Evolutionary conservation across 2,329 filamentous ascomycete species (phyloP).

Genomic region (Colletotrichum tabaci): DNA sequence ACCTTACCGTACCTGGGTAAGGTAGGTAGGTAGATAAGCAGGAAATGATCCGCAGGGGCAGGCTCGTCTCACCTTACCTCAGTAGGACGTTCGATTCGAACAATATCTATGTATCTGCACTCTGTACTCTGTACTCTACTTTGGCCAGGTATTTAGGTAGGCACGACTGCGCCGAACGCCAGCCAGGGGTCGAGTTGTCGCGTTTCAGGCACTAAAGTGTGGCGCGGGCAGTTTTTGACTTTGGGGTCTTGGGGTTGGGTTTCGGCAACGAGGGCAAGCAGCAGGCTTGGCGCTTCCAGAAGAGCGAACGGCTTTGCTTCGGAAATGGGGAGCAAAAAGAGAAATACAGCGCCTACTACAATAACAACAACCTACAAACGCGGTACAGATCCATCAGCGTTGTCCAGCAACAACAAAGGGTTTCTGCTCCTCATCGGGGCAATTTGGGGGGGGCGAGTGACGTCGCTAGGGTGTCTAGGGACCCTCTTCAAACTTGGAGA

Average conservation of each 20-base stretch:
- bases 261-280: too few relatives aligned
- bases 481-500: too few relatives aligned
- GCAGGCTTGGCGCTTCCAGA: too few relatives aligned
- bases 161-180: neutral
- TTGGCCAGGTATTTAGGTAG: neutral
- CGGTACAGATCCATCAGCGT: neutral
- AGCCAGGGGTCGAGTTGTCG: slow-evolving; percentile 15
- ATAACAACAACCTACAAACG: too few relatives aligned
- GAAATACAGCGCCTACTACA: too few relatives aligned
- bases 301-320: too few relatives aligned
- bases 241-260: neutral
- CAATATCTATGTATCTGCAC: too few relatives aligned
- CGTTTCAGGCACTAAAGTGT: slow-evolving; percentile 34
- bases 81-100: too few relatives aligned
- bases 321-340: neutral
- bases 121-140: too few relatives aligned
- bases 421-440: slow-evolving; percentile 15
- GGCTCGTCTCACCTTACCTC: too few relatives aligned
- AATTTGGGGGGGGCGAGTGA: slow-evolving; percentile 26
- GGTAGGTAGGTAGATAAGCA: neutral
- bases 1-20: neutral
- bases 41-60: slow-evolving; percentile 4
- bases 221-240: slow-evolving; percentile 25
- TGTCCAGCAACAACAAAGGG: slow-evolving; percentile 17
- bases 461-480: slow-evolving; percentile 31